Base-by-base conservation (phyloP, 2,329 filamentous ascomycete species). In the Aspergillus sp. region DNA sequence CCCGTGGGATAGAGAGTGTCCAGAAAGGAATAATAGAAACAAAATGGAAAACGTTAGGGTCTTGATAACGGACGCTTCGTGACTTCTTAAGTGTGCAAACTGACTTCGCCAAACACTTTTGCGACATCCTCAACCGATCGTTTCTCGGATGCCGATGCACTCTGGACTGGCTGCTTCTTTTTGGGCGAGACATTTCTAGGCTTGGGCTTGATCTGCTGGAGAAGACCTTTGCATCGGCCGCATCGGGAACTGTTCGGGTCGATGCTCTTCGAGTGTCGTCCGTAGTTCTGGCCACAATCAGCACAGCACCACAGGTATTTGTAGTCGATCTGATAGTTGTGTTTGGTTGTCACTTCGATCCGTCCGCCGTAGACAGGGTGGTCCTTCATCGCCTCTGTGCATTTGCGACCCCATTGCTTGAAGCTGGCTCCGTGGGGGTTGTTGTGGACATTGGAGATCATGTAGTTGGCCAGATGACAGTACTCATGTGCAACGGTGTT, bases 401-500 rank as follows among this genome's bases (percentile, higher is more conserved):
- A 72, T 42, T 63, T 66, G 7, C 48, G 49, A 1, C 66, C 70
- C 80, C 89, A 95, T 1, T 67, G 61, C 65, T 94, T 90, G 76
- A 96, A 96, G 56, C 88, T 85, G 9, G 79, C 76, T 19, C 90
- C 90, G 61, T 96, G 90, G 0, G 90, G 88, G 48, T 87, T 84
- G 44, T 82, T 83, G 35, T 80, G 83, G 31, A 90, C 72, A 31
- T 83, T 81, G 39, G 78, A 84, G 50, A 97, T 73, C 82, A 97
- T 94, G 65, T 91, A 96, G 57, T 90, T 95, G 35, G 88, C 85
- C 1, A 97, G 72, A 61, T 98, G 93, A 65, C 93, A 97, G 71
- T 93, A 97, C 58, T 98, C 93, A 64, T 98, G 93, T 0, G 91
- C 89, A n/a, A 97, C 70, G 0, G 93, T 90, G 64, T 96, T 96